These are phyloP conservation scores for Pyrenophora seminiperda DNA, from an alignment of 2,329 filamentous ascomycete genomes.

Conservation along the genomic window DNA sequence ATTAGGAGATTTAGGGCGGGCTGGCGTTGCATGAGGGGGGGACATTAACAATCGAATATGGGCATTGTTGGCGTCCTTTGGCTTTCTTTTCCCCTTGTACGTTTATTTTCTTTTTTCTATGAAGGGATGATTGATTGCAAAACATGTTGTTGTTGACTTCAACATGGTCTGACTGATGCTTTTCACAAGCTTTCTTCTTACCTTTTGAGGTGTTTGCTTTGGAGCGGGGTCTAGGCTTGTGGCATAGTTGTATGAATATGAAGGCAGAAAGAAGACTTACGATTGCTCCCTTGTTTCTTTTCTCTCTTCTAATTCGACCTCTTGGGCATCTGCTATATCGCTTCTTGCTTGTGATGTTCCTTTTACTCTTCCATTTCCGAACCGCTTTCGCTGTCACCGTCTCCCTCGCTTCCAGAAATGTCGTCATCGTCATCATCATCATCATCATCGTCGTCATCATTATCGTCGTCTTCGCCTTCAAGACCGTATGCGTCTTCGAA, in stretches of 20 bases:
- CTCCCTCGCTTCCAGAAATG: constrained; percentile 53
- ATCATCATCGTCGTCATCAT: constrained; percentile 64
- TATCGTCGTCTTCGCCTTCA: constrained; percentile 64
- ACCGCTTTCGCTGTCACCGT: constrained; percentile 32
- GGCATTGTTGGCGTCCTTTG: constrained; percentile 2
- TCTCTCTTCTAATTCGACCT: not conserved
- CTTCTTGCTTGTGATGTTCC: constrained; percentile 2
- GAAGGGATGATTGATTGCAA: too few species aligned
- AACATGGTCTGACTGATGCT: too few species aligned
- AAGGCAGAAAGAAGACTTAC: too few species aligned
- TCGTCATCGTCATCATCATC: constrained; percentile 57
- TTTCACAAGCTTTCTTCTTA: too few species aligned
- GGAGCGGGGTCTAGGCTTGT: too few species aligned
- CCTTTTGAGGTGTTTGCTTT: too few species aligned
- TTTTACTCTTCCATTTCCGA: constrained; percentile 36
- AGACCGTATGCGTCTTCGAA: constrained; percentile 93
- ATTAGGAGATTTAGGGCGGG: not conserved
- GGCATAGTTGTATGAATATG: too few species aligned
- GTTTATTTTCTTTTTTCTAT: too few species aligned
- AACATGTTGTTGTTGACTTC: too few species aligned
- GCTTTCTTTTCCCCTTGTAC: constrained; percentile 8
- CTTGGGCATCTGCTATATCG: constrained; percentile 9
- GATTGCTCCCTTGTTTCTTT: not conserved
- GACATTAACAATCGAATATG: not conserved
- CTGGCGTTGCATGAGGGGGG: not conserved